Evolutionary conservation across 2,329 filamentous ascomycete species (phyloP).

Genomic region (Daldinia sp.): DNA sequence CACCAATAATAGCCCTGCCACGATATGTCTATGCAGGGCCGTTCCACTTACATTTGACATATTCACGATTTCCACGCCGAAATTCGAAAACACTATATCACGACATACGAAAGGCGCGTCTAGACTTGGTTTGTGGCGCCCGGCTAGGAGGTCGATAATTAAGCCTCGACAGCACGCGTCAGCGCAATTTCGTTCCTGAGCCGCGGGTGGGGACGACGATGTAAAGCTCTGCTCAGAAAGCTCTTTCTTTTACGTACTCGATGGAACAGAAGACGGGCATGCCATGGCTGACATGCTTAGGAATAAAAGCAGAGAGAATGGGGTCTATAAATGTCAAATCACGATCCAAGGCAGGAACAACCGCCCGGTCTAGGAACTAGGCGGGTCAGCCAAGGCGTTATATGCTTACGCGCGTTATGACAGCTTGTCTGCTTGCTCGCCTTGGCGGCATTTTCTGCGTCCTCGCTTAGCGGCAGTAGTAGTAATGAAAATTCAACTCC

Average conservation of each 20-base stretch:
- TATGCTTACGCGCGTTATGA: slow-evolving; percentile 9
- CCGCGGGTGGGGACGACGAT: neutral
- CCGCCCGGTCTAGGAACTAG: slow-evolving; percentile 16
- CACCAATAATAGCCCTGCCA: neutral
- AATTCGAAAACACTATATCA: neutral
- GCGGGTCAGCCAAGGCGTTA: neutral
- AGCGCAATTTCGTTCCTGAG: slow-evolving; percentile 25
- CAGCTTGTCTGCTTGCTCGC: neutral
- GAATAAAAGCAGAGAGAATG: neutral
- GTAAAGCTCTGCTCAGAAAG: neutral
- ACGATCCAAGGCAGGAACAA: slow-evolving; percentile 17
- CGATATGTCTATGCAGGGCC: neutral
- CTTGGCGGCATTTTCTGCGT: slow-evolving; percentile 1
- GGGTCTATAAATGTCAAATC: slow-evolving; percentile 2
- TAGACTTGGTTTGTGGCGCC: neutral
- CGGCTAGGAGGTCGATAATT: neutral
- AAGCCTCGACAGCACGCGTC: slow-evolving; percentile 15
- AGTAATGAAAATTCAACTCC: neutral
- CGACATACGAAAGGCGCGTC: neutral
- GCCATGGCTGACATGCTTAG: neutral
- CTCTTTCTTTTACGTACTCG: slow-evolving; percentile 30
- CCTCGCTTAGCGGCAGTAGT: neutral
- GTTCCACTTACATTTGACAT: neutral
- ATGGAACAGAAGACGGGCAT: slow-evolving; percentile 25
- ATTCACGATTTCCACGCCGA: neutral